Evolutionary conservation across 2,329 filamentous ascomycete genomes (phyloP), one percentile per base, ranked within the genome.

Genomic region (Capronia epimyces): DNA sequence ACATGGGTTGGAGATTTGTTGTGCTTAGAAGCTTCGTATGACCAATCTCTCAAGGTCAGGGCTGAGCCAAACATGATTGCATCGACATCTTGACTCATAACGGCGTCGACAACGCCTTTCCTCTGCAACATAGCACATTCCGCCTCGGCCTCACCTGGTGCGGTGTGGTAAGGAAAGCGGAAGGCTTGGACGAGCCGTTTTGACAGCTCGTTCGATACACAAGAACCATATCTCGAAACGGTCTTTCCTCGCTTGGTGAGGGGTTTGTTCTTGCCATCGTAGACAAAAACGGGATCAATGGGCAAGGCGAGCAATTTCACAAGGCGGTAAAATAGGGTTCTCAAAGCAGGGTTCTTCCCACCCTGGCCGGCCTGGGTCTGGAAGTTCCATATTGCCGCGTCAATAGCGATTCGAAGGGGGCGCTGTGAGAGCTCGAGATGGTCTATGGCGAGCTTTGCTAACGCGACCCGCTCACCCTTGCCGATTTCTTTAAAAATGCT

Each of bases 371-470:
- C 84, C 65, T 95, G 89, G 10, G 84, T 84, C 64, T 98, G 93
- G 64, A 95, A 97, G 39, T 95, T 86, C 93, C 93, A 98, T 65
- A 98, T 97, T 2, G 89, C 89, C 60, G 95, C 86, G 66, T 98
- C 93, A 58, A 98, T 86, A 32, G 93, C 93, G 41, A 98, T 76
- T 34, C 90, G 84, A 34, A 97, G 74, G 0, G 90, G 90, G 1
- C 84, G 79, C 20, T 79, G 78, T 9, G 81, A 82, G 47, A 77
- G 69, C 62, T 89, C 81, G 57, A 94, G 80, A 60, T 87, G 84
- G 42, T 89, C 81, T 40, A 89, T 77, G 24, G 90, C 86, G 44
- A 97, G 78, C 64, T 88, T 94, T 27, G 87, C 82, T 8, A 98
- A 77, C 15, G 93, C 85, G 48, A 94, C 76, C 53, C 90, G 81